phyloP scores from a whole-genome alignment of 345 rosid genomes.

The Salix dunnii region DNA sequence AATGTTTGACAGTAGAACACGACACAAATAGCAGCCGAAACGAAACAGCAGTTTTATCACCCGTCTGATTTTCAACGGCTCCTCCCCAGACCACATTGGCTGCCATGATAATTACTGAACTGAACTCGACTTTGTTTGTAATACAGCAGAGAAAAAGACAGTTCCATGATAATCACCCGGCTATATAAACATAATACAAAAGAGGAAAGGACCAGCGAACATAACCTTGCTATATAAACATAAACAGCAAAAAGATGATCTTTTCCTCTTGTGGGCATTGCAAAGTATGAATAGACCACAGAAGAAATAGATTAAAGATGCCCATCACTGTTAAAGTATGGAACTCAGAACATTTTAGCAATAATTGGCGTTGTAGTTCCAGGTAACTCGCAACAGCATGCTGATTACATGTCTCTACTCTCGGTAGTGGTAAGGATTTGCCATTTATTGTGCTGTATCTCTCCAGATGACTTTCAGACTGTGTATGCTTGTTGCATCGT shows the following conservation, averaged over 20 bases:
- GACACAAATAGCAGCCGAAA: not conserved
- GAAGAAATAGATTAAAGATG: not conserved
- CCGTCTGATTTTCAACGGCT: not conserved
- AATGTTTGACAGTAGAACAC: not conserved
- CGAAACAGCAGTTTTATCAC: not conserved
- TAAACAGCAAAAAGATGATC: constrained; percentile 6
- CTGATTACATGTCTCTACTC: constrained; percentile 19
- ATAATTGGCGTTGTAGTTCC: not conserved
- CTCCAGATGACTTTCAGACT: constrained; percentile 36
- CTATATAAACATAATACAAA: not conserved
- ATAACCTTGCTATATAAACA: constrained; percentile 19
- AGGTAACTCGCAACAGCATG: constrained; percentile 13
- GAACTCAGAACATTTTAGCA: not conserved
- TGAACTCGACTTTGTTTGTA: not conserved
- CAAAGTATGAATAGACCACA: not conserved
- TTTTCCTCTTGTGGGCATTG: not conserved
- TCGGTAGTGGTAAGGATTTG: not conserved
- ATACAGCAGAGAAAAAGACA: not conserved
- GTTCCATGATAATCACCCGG: not conserved
- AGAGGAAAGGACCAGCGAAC: not conserved
- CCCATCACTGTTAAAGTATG: not conserved
- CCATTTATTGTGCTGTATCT: constrained; percentile 9
- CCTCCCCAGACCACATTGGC: not conserved
- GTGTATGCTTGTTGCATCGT: constrained; percentile 98
- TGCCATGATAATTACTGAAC: not conserved